Base-by-base conservation (phyloP, 768 basidiomycete genomes). In the Mycena metata region DNA sequence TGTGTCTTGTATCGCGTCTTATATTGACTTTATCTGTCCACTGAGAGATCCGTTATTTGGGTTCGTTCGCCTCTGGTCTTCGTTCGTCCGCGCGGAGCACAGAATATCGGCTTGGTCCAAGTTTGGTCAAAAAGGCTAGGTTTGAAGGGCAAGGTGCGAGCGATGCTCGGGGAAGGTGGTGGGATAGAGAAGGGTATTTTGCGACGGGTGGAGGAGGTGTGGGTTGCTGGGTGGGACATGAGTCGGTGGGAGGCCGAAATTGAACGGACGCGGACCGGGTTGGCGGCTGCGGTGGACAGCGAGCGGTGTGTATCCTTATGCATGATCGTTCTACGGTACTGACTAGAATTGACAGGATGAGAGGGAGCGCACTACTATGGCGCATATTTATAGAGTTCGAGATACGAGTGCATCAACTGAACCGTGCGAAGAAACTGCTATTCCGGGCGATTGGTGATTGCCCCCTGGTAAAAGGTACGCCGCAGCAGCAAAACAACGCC, bases 211-310 rank as follows among this genome's bases (percentile, higher is more conserved):
- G 83, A 87, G 69, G 92, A 95, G 72, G 87, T 93, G 0, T 95
- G 94, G 93, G 81, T 93, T 2, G 88, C 89, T 12, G 85, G 90
- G n/a, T 94, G 92, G 93, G 90, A 93, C 77, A 85, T 81, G 74
- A 88, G 90, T 2, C 83, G 89, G 42, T 94, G 93, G 93, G 80
- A 83, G 54, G 82, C 80, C 55, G 92, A 95, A 77, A 78, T 86
- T 45, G 93, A 95, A 77, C 84, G 93, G 63, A 90, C 89, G 41
- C 80, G 94, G 69, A 86, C 80, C 69, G 88, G 90, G 41, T 79
- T 95, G 69, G 79, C 83, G 39, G 82, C 83, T 11, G 92, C 92
- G 12, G 83, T 91, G 36, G 87, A 91, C 72, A 85, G 84, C 65
- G 90, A 91, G 66, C 84, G 94, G 93, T 92, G 73, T 69, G 87